Evolutionary conservation across 768 basidiomycete species (phyloP), one percentile per base, ranked within the genome.

Genomic region (Agaricus blazei): DNA sequence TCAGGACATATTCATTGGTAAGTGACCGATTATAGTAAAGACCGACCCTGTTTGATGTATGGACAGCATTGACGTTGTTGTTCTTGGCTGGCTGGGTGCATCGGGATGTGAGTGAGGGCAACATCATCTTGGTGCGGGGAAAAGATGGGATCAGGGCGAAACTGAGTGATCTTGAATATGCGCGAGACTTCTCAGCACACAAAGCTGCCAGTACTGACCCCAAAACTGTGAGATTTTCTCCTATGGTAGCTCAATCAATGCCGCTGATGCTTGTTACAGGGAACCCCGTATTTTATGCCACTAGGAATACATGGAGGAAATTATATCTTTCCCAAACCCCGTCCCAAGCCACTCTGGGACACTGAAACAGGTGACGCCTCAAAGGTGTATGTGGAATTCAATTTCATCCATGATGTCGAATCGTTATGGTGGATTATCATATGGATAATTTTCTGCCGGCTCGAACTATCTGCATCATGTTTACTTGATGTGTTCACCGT

Each of bases 141-240:
- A 24, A 7, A 3, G 37, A 31, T 26, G 36, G 44, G 15, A 9
- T 36, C 26, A 31, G 34, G 12, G 54, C 44, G 15, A 55, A 56
- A 36, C 42, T 59, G 4, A 38, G 48, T 24, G 54, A 56, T 26
- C 44, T 59, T 8, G 58, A 59, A 24, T 52, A 55, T 41, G 58
- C 58, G 4, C 48, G 52, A 24, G 26, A 29, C 29, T 59, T 48
- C 36, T 3, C 15, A 1, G 8, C 15, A 11, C 26, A 9, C 12
- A 12, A 15, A 11, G 36, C 9, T 2, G 23, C 23, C 11, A 29
- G 27, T 19, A 26, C 23, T 37, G 58, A 47, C 12, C 23, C 34
- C 15, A 59, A 51, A 24, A 41, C 34, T 34, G 58, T 59, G 29
- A 11, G 34, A 8, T 3, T 34, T 27, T 15, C 19, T 43, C 23